Evolutionary conservation across 305 asterid species (phyloP), one percentile per base, ranked within the genome.

Genomic region (Fraxinus paxiana): DNA sequence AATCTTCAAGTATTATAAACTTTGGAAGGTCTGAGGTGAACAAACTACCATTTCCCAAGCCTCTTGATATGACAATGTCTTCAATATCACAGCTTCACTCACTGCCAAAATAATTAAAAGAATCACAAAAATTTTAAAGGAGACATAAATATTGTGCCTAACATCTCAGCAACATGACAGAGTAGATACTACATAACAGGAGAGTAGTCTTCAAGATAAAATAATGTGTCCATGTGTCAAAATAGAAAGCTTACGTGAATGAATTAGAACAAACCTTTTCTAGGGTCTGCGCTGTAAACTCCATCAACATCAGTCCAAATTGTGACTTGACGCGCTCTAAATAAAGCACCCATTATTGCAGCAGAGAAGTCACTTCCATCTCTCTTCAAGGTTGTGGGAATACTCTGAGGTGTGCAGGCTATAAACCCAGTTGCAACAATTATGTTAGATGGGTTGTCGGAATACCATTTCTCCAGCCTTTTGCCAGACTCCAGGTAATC

Each of bases 281-380:
- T 90, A 8, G 99, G 99, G 80, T 96, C 99, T 61, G 99, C 99
- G 84, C 98, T 96, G 82, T 91, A 96, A 15, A 96, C 97, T 34
- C 99, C 99, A 88, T 96, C 91, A 85, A 96, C 98, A 56, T 96
- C 99, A 28, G 99, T 96, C 99, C 99, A 96, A 61, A 96, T 94
- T 43, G 99, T 96, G 78, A 96, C 97, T 89, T 92, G 97, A 26
- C 97, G 87, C 33, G 99, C 99, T 90, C 67, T 89, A 76, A 94
- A 88, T 82, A 96, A 89, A 70, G 99, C 93, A 80, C 98, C 97
- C 97, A 96, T 90, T 77, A 96, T 96, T 81, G 99, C 99, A 74
- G 99, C 99, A 78, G 99, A 96, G 89, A 96, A 96, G 87, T 96
- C 99, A 84, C 99, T 96, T 56, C 99, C 99, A 75, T 96, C 99